Base-by-base conservation (phyloP, 257 asterid species). In the Linaria vulgaris region DNA sequence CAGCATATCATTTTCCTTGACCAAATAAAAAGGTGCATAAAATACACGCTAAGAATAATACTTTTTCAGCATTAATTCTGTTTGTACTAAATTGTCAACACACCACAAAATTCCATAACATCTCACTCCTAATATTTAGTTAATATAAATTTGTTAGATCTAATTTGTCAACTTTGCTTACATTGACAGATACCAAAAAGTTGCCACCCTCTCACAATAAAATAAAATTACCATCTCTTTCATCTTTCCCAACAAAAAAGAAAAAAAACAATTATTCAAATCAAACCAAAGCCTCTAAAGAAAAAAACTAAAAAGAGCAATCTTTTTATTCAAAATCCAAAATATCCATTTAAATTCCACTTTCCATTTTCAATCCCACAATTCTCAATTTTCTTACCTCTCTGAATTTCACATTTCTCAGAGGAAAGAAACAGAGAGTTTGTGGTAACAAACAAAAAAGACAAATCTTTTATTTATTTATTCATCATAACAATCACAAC, bases 71-170 rank as follows among this genome's bases (percentile, higher is more conserved):
- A 67, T 68, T 49, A 66, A 27, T 49, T 62, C 55, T 72, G 76
- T 72, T 65, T 24, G 67, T 30, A 56, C 50, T 55, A 60, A 70
- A 30, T 22, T 65, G 69, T 72, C 79, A 73, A 65, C 79, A 38
- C 58, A 69, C 69, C 50, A 66, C 70, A 27, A 61, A 37, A 30
- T 37, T 59, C 58, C 63, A 49, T 69, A 63, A n/a, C 67, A 63
- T 68, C 58, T 52, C 25, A 12, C 11, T 58, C 7, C 1, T 58
- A 20, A 12, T 17, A 58, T 3, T 17, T 38, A 17, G 49, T 76
- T 56, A 78, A 80, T 63, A 70, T n/a, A n/a, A n/a, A 70, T 71
- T 70, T 54, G 76, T 80, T 73, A 60, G 66, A 67, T 64, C 57
- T 66, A 51, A 30, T 56, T 14, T 12, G 59, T 64, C 69, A 63